Conservation (phyloP, 140 eudicot genomes). For the Stevia rebaudiana region DNA sequence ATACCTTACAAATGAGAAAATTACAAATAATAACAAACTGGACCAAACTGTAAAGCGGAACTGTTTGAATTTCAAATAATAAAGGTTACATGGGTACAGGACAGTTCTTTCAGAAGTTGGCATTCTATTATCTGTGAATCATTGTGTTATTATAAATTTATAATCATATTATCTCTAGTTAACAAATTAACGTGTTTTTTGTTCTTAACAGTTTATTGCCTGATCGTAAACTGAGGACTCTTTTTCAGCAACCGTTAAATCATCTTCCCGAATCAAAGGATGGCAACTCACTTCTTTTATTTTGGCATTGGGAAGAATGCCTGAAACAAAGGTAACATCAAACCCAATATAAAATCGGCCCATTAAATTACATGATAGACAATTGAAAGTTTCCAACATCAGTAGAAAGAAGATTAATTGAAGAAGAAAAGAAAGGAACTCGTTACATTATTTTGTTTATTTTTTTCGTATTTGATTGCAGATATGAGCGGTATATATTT, state of each 20-base stretch:
- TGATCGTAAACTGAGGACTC: constrained; percentile 83
- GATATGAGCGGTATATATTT: constrained; percentile 72
- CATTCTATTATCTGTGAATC: not conserved
- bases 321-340: constrained; percentile 68
- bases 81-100: not conserved
- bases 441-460: not conserved
- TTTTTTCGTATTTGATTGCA: constrained; percentile 26
- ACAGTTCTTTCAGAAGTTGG: not conserved
- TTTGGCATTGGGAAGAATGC: constrained; percentile 98
- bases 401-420: not conserved
- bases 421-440: not conserved
- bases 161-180: not conserved
- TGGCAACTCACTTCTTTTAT: constrained; percentile 72
- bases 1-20: too few relatives aligned
- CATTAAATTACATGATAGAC: not conserved
- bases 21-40: too few relatives aligned
- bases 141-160: not conserved
- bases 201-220: constrained; percentile 62
- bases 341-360: not conserved
- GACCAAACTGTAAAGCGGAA: too few relatives aligned
- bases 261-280: constrained; percentile 87
- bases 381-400: too few relatives aligned
- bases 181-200: constrained; percentile 13
- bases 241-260: constrained; percentile 80
- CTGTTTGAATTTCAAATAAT: too few relatives aligned